Base-by-base conservation (phyloP, 2,329 filamentous ascomycete genomes). In the Coniochaeta pulveracea region DNA sequence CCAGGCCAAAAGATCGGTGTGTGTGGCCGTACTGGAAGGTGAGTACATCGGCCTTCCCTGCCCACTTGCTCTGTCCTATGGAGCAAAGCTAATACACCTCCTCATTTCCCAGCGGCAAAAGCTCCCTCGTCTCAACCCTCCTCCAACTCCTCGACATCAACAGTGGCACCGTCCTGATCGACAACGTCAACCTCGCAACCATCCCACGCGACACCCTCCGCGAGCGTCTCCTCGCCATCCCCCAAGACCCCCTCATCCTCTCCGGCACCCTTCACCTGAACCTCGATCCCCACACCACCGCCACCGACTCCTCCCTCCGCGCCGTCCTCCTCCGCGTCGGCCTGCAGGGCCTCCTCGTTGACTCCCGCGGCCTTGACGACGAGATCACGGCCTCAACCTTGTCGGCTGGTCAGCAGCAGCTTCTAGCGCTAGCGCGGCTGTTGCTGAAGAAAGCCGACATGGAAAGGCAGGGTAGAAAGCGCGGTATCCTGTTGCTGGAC, bases 31-130 rank as follows among this genome's bases (percentile, higher is more conserved):
- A 96, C 89, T 6, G 89, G 89, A n/a, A 18, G n/a, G n/a, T n/a
- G n/a, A n/a, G n/a, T n/a, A n/a, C n/a, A n/a, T n/a, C n/a, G n/a
- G n/a, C n/a, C n/a, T n/a, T n/a, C n/a, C n/a, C n/a, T n/a, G n/a
- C n/a, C n/a, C n/a, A n/a, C n/a, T n/a, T n/a, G n/a, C n/a, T n/a
- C n/a, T n/a, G n/a, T n/a, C n/a, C n/a, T n/a, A n/a, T n/a, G n/a
- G n/a, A n/a, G n/a, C n/a, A n/a, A n/a, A n/a, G n/a, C n/a, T n/a
- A n/a, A n/a, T n/a, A n/a, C n/a, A n/a, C n/a, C n/a, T n/a, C n/a
- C n/a, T n/a, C n/a, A n/a, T n/a, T n/a, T n/a, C n/a, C n/a, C n/a
- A 89, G 83, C 34, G 89, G 89, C 43, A 96, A 96, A 64, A 93
- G 88, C 0, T 95, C 88, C 1, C 63, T 96, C 47, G 65, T 96